phyloP scores from a whole-genome alignment of 1,284 basidiomycete genomes.

The Lentinus polychrous region DNA sequence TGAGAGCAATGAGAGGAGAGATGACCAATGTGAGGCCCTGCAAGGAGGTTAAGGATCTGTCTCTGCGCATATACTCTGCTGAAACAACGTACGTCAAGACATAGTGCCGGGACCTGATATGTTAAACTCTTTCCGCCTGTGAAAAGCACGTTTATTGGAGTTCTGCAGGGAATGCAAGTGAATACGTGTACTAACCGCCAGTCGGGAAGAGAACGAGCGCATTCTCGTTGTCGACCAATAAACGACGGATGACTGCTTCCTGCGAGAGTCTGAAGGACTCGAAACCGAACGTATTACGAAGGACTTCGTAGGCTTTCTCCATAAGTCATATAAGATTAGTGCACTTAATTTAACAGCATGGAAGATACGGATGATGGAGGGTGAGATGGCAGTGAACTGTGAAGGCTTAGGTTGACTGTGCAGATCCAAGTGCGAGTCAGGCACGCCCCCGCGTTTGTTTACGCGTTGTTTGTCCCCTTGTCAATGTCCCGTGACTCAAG shows the following conservation, averaged over 20 bases:
- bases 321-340: conserved; percentile 15
- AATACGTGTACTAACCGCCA: conserved; percentile 21
- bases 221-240: conserved; percentile 33
- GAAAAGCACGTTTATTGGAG: too few species aligned
- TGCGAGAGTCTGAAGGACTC: conserved; percentile 30
- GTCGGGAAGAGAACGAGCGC: conserved; percentile 34
- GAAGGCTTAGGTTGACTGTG: not conserved
- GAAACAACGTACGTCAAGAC: conserved; percentile 28
- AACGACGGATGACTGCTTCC: conserved; percentile 31
- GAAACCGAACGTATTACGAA: conserved; percentile 29
- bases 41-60: conserved; percentile 19
- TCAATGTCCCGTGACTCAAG: too few species aligned
- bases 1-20: conserved; percentile 79
- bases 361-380: too few species aligned
- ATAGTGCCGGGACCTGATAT: conserved; percentile 61
- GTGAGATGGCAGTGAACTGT: not conserved
- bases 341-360: not conserved
- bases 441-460: not conserved
- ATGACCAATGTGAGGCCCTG: conserved; percentile 62
- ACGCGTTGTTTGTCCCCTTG: conserved; percentile 2
- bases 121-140: conserved; percentile 38
- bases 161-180: not conserved
- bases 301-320: conserved; percentile 26
- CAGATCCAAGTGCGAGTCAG: not conserved
- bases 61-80: not conserved